Evolutionary conservation across 495 filamentous ascomycete genomes (phyloP).

Genomic region (Penicillium desertorum): DNA sequence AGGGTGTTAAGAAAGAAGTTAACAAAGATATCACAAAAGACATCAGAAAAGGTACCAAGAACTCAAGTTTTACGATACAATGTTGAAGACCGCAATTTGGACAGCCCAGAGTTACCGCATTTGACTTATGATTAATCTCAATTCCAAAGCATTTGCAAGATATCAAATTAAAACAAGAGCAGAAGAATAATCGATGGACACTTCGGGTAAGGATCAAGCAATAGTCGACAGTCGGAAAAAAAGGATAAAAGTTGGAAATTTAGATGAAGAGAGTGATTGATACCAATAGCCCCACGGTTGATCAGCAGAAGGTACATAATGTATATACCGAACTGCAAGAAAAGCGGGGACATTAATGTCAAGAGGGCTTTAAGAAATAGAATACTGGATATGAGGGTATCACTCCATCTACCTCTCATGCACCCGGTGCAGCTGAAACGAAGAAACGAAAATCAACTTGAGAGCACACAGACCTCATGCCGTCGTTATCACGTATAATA

Average conservation of each 20-base stretch:
- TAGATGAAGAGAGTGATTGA: neutral
- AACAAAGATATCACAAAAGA: too few relatives aligned
- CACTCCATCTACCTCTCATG: neutral
- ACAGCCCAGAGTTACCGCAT: too few relatives aligned
- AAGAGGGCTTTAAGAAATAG: neutral
- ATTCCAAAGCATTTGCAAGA: too few relatives aligned
- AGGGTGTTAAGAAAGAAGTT: too few relatives aligned
- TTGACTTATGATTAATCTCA: too few relatives aligned
- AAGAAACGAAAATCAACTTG: slow-evolving; percentile 6
- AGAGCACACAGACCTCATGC: neutral
- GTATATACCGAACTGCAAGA: neutral
- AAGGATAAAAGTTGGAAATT: neutral
- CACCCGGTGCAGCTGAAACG: slow-evolving; percentile 11
- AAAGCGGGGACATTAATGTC: neutral
- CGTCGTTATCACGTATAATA: neutral
- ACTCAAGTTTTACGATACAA: too few relatives aligned
- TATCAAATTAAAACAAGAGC: neutral
- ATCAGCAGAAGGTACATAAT: slow-evolving; percentile 3
- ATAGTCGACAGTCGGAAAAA: neutral
- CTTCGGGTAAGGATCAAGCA: neutral
- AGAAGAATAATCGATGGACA: slow-evolving; percentile 1
- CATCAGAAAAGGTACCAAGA: too few relatives aligned
- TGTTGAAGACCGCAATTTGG: too few relatives aligned
- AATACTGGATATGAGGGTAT: neutral
- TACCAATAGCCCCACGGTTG: neutral